Evolutionary conservation across 2,329 filamentous ascomycete genomes (phyloP).

Genomic region (Sarocladiaceae sp.): DNA sequence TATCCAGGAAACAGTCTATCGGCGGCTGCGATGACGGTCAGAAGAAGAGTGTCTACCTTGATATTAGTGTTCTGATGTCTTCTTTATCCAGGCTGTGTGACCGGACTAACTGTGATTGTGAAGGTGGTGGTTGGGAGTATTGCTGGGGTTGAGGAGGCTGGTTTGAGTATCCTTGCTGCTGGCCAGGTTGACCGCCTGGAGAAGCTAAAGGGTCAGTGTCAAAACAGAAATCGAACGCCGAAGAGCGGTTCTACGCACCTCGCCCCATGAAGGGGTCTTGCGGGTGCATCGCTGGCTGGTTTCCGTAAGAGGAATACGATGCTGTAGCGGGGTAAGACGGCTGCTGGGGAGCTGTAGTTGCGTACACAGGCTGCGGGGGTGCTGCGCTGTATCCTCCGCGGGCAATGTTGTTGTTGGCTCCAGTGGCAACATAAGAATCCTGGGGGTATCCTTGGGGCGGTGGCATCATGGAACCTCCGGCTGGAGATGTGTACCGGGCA

Average conservation of each 20-base stretch:
- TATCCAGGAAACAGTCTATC: not conserved
- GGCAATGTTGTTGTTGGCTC: constrained; percentile 24
- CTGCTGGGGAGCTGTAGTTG: constrained; percentile 23
- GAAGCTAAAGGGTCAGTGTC: constrained; percentile 45
- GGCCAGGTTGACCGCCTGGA: constrained; percentile 38
- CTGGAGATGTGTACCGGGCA: constrained; percentile 2
- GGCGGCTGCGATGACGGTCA: constrained; percentile 7
- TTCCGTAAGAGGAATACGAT: constrained; percentile 23
- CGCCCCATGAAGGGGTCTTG: constrained; percentile 51
- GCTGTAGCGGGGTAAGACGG: constrained; percentile 23
- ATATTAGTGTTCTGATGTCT: not conserved
- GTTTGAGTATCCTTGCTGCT: constrained; percentile 26
- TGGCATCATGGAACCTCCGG: constrained; percentile 16
- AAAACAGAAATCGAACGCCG: constrained; percentile 13
- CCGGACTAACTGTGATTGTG: constrained; percentile 1
- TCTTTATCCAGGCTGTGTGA: not conserved
- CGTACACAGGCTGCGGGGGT: constrained; percentile 25
- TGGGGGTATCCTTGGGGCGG: constrained; percentile 20
- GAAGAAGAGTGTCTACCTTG: constrained; percentile 3
- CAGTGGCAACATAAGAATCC: constrained; percentile 28
- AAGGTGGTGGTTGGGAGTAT: not conserved
- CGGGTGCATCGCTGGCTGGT: constrained; percentile 41
- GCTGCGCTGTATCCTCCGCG: constrained; percentile 21
- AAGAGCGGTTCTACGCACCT: constrained; percentile 47
- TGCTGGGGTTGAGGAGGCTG: constrained; percentile 1